Evolutionary conservation across 2,329 filamentous ascomycete genomes (phyloP), one percentile per base, ranked within the genome.

Genomic region (Drechslerella stenobrocha): DNA sequence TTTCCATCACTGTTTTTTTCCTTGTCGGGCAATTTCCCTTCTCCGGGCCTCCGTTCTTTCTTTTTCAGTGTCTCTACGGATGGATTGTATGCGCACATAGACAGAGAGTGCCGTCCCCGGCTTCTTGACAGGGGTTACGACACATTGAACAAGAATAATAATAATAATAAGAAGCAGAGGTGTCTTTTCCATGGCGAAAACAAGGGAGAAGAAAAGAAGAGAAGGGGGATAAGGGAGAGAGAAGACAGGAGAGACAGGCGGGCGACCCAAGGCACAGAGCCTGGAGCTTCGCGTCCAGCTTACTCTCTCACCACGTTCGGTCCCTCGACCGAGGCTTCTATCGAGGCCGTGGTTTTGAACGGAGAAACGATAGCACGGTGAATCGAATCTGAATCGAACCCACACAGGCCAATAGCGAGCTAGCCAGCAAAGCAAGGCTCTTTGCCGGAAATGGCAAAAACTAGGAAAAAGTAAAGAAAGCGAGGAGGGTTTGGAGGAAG

Each of bases 371-470:
- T 42, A 42, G 18, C 37, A 18, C 37, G 13, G 15, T 7, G 15
- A 20, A 42, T 42, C 37, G 37, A 42, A 42, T 42, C 37, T 42
- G 37, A 42, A 42, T 42, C 37, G 37, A 42, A 42, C 22, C 37
- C 37, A 42, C 37, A 42, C 15, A 20, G 15, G 37, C 37, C 37
- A 42, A 42, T 42, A 42, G 15, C 3, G 9, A 18, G 37, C 37
- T 42, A 42, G 37, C 37, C 37, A 42, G 15, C 46, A n/a, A 30
- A 35, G 28, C 47, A 35, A 9, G 15, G 20, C 22, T 18, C 52
- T 22, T 63, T 63, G 23, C 58, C 45, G 51, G 52, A 64, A 13
- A 42, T 46, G 52, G 52, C 24, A 59, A 59, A 58, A 53, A 50
- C 20, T 15, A 23, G 32, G 42, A 53, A 32, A 44, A 60, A 24